A percentile compares a stretch with the other conserved stretches of the same genome.
phyloP scores from a whole-genome alignment of 371 early-diverging fungal genomes.

The Rhizopus microsporus region DNA sequence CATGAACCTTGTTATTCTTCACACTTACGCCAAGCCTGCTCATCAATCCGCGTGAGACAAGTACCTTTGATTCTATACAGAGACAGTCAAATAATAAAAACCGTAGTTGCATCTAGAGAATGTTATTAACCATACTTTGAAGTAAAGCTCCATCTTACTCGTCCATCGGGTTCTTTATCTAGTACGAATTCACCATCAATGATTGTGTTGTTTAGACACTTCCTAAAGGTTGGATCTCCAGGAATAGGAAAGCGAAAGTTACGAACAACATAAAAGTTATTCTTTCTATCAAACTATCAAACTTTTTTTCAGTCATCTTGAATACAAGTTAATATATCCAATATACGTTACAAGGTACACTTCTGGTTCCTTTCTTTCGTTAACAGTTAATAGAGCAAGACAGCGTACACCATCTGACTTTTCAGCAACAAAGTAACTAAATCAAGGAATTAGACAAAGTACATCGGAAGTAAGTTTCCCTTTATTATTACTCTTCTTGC shows the following conservation, averaged over 20 bases:
- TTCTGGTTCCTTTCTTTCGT: constrained; percentile 50
- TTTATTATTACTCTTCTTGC: constrained; percentile 71
- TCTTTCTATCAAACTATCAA: constrained; percentile 85
- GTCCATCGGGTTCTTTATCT: constrained; percentile 68
- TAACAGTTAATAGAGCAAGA: constrained; percentile 66
- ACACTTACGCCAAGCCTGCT: constrained; percentile 74
- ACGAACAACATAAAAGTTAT: constrained; percentile 70
- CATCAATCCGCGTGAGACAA: constrained; percentile 58
- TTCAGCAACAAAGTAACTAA: constrained; percentile 93
- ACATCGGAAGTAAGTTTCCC: constrained; percentile 30
- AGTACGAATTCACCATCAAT: constrained; percentile 93
- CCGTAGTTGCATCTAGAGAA: constrained; percentile 34
- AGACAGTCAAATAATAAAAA: constrained; percentile 83
- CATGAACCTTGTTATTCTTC: not conserved
- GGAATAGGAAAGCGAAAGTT: constrained; percentile 73
- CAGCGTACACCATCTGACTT: constrained; percentile 98
- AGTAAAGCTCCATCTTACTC: constrained; percentile 27
- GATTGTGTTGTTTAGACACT: constrained; percentile 75
- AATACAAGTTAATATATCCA: not conserved
- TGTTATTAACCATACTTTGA: not conserved
- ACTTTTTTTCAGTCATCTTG: not conserved
- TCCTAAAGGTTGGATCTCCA: constrained; percentile 37
- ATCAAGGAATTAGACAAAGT: not conserved
- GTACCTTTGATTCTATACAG: constrained; percentile 49
- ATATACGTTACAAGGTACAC: constrained; percentile 54